Conservation (phyloP, 2,329 filamentous ascomycete genomes). For the Aspergillus sp. region DNA sequence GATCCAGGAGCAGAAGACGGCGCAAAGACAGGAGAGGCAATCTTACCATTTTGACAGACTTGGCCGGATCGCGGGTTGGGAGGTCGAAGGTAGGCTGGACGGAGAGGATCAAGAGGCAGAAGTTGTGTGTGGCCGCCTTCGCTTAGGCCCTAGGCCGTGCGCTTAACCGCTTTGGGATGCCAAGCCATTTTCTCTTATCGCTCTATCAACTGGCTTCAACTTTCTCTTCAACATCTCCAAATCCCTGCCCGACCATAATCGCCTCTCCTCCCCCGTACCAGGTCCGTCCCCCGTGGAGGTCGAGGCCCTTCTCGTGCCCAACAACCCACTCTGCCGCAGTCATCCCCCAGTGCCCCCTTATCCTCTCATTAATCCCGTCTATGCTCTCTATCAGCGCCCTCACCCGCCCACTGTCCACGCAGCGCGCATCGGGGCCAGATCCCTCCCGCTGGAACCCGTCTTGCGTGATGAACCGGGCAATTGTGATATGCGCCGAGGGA, state of each 20-base stretch:
- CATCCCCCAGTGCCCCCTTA: constrained; percentile 30
- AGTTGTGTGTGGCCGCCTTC: constrained; percentile 36
- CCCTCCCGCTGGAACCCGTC: constrained; percentile 42
- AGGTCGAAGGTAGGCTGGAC: constrained; percentile 35
- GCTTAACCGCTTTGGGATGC: constrained; percentile 22
- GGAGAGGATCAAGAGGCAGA: constrained; percentile 26
- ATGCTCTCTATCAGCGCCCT: constrained; percentile 58
- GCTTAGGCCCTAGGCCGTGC: constrained; percentile 34
- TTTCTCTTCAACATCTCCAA: constrained; percentile 9
- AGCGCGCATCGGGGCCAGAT: constrained; percentile 24
- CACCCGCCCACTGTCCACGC: constrained; percentile 45
- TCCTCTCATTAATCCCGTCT: constrained; percentile 61
- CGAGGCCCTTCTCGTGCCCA: constrained; percentile 74
- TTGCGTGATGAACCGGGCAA: constrained; percentile 67
- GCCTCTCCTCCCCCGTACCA: constrained; percentile 84
- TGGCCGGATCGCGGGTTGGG: constrained; percentile 35
- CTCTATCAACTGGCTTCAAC: background rate
- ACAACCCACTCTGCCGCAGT: constrained; percentile 67
- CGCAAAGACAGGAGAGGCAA: constrained; percentile 9
- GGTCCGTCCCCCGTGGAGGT: constrained; percentile 62
- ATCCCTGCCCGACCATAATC: constrained; percentile 46
- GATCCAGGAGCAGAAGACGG: constrained; percentile 16
- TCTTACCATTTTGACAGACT: constrained; percentile 42
- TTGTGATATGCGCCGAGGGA: constrained; percentile 79
- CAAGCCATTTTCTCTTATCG: constrained; percentile 6